Base-by-base conservation (phyloP, 441 rosid species). In the Brassica balearica region DNA sequence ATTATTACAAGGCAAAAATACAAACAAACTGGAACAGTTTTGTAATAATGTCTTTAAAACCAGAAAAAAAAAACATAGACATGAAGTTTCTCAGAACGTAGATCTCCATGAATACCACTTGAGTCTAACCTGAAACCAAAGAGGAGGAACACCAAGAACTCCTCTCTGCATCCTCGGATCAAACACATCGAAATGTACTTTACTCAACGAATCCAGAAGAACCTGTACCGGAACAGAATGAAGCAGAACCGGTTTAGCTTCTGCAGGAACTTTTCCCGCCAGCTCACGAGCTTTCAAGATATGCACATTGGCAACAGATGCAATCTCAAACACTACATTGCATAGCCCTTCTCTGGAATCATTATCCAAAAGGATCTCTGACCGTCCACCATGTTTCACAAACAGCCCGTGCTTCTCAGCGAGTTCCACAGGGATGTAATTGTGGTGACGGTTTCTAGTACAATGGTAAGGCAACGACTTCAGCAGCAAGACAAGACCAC, bases 381-480 rank as follows among this genome's bases (percentile, higher is more conserved):
- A 77, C 8, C 81, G 86, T 29, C 89, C 92, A 4, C 92, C 92
- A 64, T 86, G 89, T 78, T 88, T 83, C 4, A 87, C 89, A 69
- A 92, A 78, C 75, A 94, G 64, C 0, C 95, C 91, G 62, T 92
- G 93, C 51, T 92, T 91, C 64, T 86, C 87, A 1, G 91, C 96
- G 71, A 95, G 86, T 41, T 89, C 78, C 8, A 64, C 46, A 46
- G 94, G 94, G 77, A 92, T 87, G 68, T 91, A 92, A 71, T 87
- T 80, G 22, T 79, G 87, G 72, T 90, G 95, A 64, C 88, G 92
- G 84, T 85, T 88, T 78, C 85, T 85, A 53, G 85, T 84, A 41
- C 93, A 94, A 53, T 94, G 97, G 71, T 92, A 91, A 0, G 97
- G 97, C 15, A 95, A 79, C 3, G 97, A 86, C 72, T 85, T 90